Evolutionary conservation across 169 alveolate genomes (phyloP), one percentile per base, ranked within the genome.

Genomic region (Eimeria necatrix): DNA sequence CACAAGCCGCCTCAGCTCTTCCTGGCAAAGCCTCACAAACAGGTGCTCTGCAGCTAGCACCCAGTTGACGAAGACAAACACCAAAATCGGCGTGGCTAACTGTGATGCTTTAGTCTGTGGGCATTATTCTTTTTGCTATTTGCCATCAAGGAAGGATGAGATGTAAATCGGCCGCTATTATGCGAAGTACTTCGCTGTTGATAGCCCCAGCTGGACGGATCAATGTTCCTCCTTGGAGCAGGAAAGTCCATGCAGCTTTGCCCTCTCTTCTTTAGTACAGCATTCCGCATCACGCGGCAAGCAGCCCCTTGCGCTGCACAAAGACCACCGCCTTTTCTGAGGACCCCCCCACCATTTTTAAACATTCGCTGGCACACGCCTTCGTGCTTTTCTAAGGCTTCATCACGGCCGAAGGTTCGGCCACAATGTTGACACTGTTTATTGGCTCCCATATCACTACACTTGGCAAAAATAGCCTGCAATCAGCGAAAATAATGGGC

Each of bases 391-490:
- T 78, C 86, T 52, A 92, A 76, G 2, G 95, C 91, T n/a, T 92
- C 95, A 5, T 61, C 64, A 2, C 95, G 95, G 16, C 95, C 95
- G 64, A 92, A 92, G 49, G 95, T 92, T 24, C 95, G 95, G 24
- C 92, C 89, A 32, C 95, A 92, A 93, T 92, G 95, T 53, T 59
- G 95, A 53, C 95, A 92, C 76, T 92, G 91, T 16, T 80, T 53
- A 51, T 85, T 60, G n/a, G 64, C 60, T 53, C 84, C 74, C 53
- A 76, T 18, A 12, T 92, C 95, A 76, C 95, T 92, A 52, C 64
- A 81, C 95, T 81, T 61, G 49, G 95, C 95, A 64, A 92, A 81
- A 22, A 80, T 81, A 6, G 95, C 95, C 95, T 92, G 92, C 53
- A 48, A 46, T 9, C 16, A 41, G 20, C 9, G 9, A 22, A 41